Conservation (phyloP, 306 rosid genomes). For the Elaeagnus macrophylla region DNA sequence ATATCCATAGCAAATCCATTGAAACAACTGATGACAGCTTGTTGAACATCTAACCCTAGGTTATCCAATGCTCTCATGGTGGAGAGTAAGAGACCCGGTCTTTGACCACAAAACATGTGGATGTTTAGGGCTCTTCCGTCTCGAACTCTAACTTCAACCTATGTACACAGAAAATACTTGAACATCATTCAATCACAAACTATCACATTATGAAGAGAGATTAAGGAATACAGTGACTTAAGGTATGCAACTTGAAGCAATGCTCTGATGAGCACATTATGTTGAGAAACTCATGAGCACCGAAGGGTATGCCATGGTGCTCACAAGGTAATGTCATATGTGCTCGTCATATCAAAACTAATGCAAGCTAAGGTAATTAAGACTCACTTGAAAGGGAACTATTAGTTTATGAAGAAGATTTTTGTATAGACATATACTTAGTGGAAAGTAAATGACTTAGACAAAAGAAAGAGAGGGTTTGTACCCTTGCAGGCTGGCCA, state of each 20-base stretch:
- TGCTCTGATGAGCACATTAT: too few relatives aligned
- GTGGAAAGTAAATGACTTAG: background rate
- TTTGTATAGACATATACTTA: background rate
- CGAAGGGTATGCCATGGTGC: too few relatives aligned
- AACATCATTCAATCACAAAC: too few relatives aligned
- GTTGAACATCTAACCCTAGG: slow-evolving; percentile 94
- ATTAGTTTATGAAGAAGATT: background rate
- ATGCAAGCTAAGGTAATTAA: background rate
- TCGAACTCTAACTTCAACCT: slow-evolving; percentile 86
- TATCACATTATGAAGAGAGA: too few relatives aligned
- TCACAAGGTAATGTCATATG: too few relatives aligned
- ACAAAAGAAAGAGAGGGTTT: background rate
- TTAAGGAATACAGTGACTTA: too few relatives aligned
- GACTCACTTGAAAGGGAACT: too few relatives aligned
- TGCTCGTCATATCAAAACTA: background rate
- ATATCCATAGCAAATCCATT: slow-evolving; percentile 94
- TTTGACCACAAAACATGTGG: slow-evolving; percentile 90
- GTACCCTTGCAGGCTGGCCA: slow-evolving; percentile 77
- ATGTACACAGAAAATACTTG: too few relatives aligned
- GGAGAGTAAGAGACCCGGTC: slow-evolving; percentile 88
- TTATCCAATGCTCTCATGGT: slow-evolving; percentile 82
- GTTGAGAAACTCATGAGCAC: too few relatives aligned
- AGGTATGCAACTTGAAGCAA: too few relatives aligned
- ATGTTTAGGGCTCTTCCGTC: slow-evolving; percentile 95
- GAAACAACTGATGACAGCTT: slow-evolving; percentile 95